phyloP scores from a whole-genome alignment of 1,284 basidiomycete species.

The Moesziomyces antarcticus region DNA sequence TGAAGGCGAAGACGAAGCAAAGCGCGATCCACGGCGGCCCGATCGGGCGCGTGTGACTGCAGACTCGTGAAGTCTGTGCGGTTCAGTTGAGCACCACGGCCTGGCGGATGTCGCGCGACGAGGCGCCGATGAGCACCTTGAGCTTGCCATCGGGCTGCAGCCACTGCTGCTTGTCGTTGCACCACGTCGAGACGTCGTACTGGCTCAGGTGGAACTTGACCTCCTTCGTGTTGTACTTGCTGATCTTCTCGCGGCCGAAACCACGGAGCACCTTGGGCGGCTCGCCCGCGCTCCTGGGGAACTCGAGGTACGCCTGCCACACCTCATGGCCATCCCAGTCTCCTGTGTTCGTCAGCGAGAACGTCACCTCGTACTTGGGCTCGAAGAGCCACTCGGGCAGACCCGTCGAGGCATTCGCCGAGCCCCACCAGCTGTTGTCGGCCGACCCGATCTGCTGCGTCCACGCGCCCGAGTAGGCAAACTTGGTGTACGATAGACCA shows the following conservation, averaged over 20 bases:
- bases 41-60: no score
- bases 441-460: slow-evolving; percentile 35
- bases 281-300: slow-evolving; percentile 51
- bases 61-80: not conserved
- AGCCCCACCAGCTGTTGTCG: slow-evolving; percentile 50
- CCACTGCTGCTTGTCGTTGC: slow-evolving; percentile 44
- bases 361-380: slow-evolving; percentile 47
- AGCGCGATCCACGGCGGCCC: not conserved
- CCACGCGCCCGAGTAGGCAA: slow-evolving; percentile 45
- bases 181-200: slow-evolving; percentile 57
- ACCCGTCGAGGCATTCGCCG: slow-evolving; percentile 25
- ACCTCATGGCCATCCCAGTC: slow-evolving; percentile 56
- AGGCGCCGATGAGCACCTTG: slow-evolving; percentile 50
- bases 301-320: slow-evolving; percentile 57
- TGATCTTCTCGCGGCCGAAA: slow-evolving; percentile 53
- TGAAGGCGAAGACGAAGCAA: not conserved
- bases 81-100: slow-evolving; percentile 30
- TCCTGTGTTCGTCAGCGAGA: slow-evolving; percentile 55
- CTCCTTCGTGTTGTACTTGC: slow-evolving; percentile 25
- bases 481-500: slow-evolving; percentile 61
- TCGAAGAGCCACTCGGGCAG: slow-evolving; percentile 59
- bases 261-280: slow-evolving; percentile 58
- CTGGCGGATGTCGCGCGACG: slow-evolving; percentile 53
- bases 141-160: slow-evolving; percentile 47
- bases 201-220: slow-evolving; percentile 47